phyloP scores from a whole-genome alignment of 306 rosid species.

The Pyrus betulifolia region DNA sequence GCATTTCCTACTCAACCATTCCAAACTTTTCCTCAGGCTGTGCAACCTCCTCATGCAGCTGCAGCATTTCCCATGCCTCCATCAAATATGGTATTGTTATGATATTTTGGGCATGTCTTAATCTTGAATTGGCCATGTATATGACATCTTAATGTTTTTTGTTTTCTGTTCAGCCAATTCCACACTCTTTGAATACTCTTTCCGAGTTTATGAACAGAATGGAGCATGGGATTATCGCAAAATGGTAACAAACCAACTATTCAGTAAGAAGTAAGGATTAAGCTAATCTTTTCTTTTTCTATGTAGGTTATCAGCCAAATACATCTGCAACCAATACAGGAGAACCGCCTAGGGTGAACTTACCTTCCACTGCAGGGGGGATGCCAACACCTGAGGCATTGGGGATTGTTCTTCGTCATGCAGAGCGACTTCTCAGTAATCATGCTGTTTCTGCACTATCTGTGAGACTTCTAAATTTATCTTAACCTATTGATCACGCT shows the following conservation, averaged over 20 bases:
- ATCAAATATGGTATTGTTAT: slow-evolving; percentile 46
- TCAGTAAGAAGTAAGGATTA: neutral
- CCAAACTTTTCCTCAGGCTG: slow-evolving; percentile 55
- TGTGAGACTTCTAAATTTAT: slow-evolving; percentile 32
- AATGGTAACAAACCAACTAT: slow-evolving; percentile 37
- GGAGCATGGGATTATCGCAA: slow-evolving; percentile 65
- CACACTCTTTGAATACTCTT: slow-evolving; percentile 70
- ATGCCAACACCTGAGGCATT: slow-evolving; percentile 78
- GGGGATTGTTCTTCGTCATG: slow-evolving; percentile 62
- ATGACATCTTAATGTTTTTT: neutral
- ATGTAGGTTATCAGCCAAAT: slow-evolving; percentile 42
- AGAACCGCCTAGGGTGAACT: slow-evolving; percentile 45
- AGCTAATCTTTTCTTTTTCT: slow-evolving; percentile 18
- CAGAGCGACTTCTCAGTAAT: slow-evolving; percentile 59
- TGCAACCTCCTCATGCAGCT: slow-evolving; percentile 64
- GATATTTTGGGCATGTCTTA: slow-evolving; percentile 2
- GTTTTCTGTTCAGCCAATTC: slow-evolving; percentile 66
- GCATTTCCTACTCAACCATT: slow-evolving; percentile 53
- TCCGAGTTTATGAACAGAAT: slow-evolving; percentile 74
- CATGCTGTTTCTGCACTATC: slow-evolving; percentile 78
- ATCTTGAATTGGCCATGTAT: neutral
- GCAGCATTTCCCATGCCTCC: slow-evolving; percentile 67
- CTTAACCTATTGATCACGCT: neutral
- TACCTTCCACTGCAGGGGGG: slow-evolving; percentile 77
- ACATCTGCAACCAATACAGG: slow-evolving; percentile 36